These are phyloP conservation scores for Lasiodiplodia theobromae DNA, from an alignment of 2,329 filamentous ascomycete species.

Conservation along the genomic window DNA sequence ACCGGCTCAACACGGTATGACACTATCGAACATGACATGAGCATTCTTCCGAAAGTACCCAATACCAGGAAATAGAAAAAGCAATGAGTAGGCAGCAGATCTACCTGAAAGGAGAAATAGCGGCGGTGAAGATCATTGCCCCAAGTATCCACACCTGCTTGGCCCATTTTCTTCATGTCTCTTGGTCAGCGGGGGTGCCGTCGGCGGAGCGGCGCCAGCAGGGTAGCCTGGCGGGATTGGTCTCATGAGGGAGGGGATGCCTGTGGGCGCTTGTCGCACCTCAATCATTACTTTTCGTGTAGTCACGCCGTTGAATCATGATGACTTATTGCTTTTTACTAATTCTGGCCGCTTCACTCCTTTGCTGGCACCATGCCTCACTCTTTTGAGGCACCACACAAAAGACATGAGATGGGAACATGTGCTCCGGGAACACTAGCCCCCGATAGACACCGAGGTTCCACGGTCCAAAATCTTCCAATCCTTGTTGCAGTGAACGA, in stretches of 20 bases:
- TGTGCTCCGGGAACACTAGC: neutral
- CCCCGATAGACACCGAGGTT: neutral
- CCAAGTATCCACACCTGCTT: neutral
- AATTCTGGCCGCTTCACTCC: neutral
- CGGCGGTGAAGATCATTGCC: conserved; percentile 6
- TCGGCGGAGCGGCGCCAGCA: neutral
- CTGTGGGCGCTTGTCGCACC: neutral
- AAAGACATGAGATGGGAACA: neutral
- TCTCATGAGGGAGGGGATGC: neutral
- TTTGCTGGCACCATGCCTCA: neutral
- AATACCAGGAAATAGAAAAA: neutral
- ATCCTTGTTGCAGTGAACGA: neutral
- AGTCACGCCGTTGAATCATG: conserved; percentile 8
- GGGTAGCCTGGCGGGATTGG: neutral
- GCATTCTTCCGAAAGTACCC: neutral
- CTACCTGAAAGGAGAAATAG: neutral
- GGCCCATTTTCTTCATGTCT: neutral
- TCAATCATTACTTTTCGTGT: conserved; percentile 12
- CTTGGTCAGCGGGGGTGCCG: neutral
- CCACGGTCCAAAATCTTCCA: neutral
- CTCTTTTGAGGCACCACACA: neutral
- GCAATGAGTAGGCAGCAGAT: neutral
- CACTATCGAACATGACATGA: neutral
- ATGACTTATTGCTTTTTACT: conserved; percentile 8
- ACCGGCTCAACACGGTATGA: neutral